Base-by-base conservation (phyloP, 1,284 basidiomycete species). In the Rhodotorula sp. region DNA sequence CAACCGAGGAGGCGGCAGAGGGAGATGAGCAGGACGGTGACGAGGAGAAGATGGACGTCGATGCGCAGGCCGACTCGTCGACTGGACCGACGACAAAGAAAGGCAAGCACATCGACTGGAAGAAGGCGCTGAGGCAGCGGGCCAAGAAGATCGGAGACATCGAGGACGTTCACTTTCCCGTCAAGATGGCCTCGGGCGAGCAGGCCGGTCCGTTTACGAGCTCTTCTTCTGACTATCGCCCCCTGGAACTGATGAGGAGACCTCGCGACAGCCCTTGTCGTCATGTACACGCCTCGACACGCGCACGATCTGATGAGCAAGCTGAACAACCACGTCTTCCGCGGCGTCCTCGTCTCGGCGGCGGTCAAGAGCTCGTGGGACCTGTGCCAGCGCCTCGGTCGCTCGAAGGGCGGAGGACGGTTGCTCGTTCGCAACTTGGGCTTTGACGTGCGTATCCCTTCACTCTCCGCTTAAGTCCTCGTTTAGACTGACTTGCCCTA, bases 401-500 rank as follows among this genome's bases (percentile, higher is more conserved):
- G 82, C 72, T 77, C 80, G 56, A 78, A 78, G 22, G 79, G 89
- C 68, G 88, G 88, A 0, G 92, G 88, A 74, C 86, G 94, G 47
- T 85, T 98, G 60, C 96, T 99, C 77, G 86, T 99, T 36, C 88
- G 95, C 71, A 99, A 98, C 80, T 82, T 98, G 52, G 90, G 92
- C 0, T 97, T 81, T 61, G 80, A 82, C 59, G 70, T 74, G 49
- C 76, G 69, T 59, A 11, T 19, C 8, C 36, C 39, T 57, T 22
- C 64, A 52, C 24, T 29, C n/a, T 22, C 30, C 44, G 5, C 24
- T n/a, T 34, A 17, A 34, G 24, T 17, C 1, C 15, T 15, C 11
- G 22, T 13, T 36, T 27, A 32, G 22, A 2, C 54, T 56, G 34
- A 56, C 65, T 36, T 24, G n/a, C 49, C 11, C 30, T 22, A 22